Conservation (phyloP, 371 early-diverging fungal species). For the Haplosporangium sp. region DNA sequence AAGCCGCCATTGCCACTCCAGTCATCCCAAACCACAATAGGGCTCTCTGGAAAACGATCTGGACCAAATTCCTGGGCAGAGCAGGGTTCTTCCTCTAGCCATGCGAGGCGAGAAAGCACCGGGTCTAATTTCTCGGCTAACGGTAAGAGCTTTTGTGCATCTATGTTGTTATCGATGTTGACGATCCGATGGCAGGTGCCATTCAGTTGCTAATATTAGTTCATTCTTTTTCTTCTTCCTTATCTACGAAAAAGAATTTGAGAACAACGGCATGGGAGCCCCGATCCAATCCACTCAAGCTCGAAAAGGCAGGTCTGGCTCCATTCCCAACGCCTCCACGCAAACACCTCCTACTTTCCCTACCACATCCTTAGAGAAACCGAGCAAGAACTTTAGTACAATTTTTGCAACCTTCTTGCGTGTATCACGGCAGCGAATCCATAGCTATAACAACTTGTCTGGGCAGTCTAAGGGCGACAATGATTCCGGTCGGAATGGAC, state of each 20-base stretch:
- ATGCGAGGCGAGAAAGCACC: constrained; percentile 38
- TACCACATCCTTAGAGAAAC: constrained; percentile 23
- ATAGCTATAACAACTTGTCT: constrained; percentile 44
- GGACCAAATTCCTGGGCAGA: constrained; percentile 16
- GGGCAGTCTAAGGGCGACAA: constrained; percentile 28
- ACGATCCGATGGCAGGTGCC: too few relatives aligned
- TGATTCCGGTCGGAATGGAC: constrained; percentile 19
- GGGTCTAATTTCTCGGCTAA: constrained; percentile 38
- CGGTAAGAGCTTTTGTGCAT: constrained; percentile 14
- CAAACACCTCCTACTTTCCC: constrained; percentile 29
- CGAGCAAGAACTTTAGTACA: constrained; percentile 54
- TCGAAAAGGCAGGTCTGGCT: constrained; percentile 22
- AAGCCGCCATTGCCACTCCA: constrained; percentile 49
- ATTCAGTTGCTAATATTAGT: neutral
- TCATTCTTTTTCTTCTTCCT: neutral
- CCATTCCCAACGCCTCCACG: constrained; percentile 10
- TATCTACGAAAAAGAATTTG: neutral
- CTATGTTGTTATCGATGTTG: neutral
- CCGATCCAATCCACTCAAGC: constrained; percentile 17
- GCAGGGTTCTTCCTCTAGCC: constrained; percentile 17
- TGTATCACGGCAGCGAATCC: constrained; percentile 46
- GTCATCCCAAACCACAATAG: constrained; percentile 38
- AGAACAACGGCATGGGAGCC: neutral
- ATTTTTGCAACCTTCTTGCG: constrained; percentile 51
- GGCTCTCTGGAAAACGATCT: constrained; percentile 18